Base-by-base conservation (phyloP, 768 basidiomycete species). In the Russula abietina region DNA sequence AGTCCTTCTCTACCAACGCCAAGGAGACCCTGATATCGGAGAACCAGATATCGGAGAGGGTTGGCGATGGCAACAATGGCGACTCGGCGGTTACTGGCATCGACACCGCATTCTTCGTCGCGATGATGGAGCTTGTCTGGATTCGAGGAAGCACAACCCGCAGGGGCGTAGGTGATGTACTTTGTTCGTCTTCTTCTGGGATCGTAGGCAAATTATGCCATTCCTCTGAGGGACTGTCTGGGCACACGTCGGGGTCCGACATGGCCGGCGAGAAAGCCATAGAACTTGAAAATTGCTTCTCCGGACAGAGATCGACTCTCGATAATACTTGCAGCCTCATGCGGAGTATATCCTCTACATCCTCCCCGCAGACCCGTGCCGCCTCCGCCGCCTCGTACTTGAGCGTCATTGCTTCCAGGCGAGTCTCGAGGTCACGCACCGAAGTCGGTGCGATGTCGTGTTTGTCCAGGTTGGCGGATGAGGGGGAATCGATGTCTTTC, bases 301-400 rank as follows among this genome's bases (percentile, higher is more conserved):
- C 22, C 43, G 28, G 19, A 55, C 52, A 36, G 11, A n/a, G 26
- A 17, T 59, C 43, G 7, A 50, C 59, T 22, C 26, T 32, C 1
- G 55, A 57, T 17, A 57, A 41, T n/a, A 32, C 38, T 14, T 45
- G 57, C 14, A 68, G 33, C 49, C 61, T 52, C 16, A 45, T 28
- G 19, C 65, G 51, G 19, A 67, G 65, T 11, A 45, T 49, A 14
- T 68, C 59, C 38, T 68, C 67, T 19, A 66, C 60, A 22, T 67
- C 67, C 8, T 68, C 65, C 4, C 59, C 59, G 28, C 61, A 67
- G 17, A 68, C 24, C 10, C 65, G 65, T 22, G 67, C 67, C 11
- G 67, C 67, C 19, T 67, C 67, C 32, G 67, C 67, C 43, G 57
- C 65, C 50, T 66, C 28, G 53, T 49, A 66, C 54, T 61, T 62